Evolutionary conservation across 805 yeast species (phyloP), one percentile per base, ranked within the genome.

Genomic region (Spathaspora sp.): DNA sequence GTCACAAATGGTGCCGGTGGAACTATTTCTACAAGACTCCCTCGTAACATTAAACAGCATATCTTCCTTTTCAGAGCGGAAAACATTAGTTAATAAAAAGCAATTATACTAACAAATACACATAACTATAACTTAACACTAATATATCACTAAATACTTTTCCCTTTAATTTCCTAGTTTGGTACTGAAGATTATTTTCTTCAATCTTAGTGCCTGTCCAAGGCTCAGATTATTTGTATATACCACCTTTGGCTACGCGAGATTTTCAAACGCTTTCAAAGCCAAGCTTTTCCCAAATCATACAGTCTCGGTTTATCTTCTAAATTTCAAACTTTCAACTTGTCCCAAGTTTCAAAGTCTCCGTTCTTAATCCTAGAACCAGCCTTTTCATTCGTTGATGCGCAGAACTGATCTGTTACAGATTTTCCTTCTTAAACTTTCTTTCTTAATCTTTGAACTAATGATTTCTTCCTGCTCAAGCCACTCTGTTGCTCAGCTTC

Each of bases 401-500:
- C 26, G 6, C 26, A 6, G 26, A 23, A 23, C 26, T 23, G 26
- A 31, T 31, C 5, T 31, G 12, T 35, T 35, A 7, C n/a, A n/a
- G 14, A n/a, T 9, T 14, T 16, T 7, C 40, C 18, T 14, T 6
- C 14, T n/a, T 16, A 35, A 35, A 11, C 40, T n/a, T 68, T 68
- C 57, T 70, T 70, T 53, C 79, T 77, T 52, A 87, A 68, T 65
- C 89, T 77, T 65, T 86, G 89, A 14, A 82, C 87, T 44, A 90
- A 66, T n/a, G 96, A 87, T 72, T 89, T 89, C 69, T 91, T 90
- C 67, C 97, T 82, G 31, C 84, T 82, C 54, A 92, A 69, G 0
- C 84, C 85, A 17, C 77, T 68, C 28, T 52, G 53, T n/a, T 60
- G 46, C 14, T 64, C 65, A 18, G 72, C 72, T 12, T 62, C 63